These are phyloP conservation scores for Parachlorella kessleri DNA, from an alignment of 139 green algal species.

Conservation along the genomic window DNA sequence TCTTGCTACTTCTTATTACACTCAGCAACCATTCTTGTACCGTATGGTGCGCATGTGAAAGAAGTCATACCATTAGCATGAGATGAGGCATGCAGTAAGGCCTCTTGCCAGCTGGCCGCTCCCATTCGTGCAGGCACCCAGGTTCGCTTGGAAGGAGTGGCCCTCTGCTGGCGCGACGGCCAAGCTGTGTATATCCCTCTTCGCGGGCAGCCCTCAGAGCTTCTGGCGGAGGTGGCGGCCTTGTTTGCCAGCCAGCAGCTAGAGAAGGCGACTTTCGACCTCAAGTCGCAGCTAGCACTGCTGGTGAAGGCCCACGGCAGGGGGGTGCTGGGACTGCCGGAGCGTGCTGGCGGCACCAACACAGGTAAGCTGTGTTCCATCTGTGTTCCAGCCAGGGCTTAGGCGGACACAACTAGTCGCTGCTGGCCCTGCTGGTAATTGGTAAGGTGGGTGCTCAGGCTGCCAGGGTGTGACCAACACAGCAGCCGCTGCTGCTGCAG, in stretches of 20 bases:
- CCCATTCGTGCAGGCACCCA: neutral
- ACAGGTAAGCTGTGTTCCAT: neutral
- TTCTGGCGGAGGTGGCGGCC: constrained; percentile 19
- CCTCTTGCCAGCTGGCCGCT: no score
- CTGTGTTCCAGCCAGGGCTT: neutral
- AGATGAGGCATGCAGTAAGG: no score
- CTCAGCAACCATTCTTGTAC: no score
- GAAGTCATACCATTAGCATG: no score
- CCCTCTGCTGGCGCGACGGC: constrained; percentile 39
- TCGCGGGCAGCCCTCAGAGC: constrained; percentile 7
- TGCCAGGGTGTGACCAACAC: no score
- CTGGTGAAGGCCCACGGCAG: constrained; percentile 20
- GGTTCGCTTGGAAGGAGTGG: constrained; percentile 46
- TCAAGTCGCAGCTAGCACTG: constrained; percentile 60
- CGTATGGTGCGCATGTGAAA: no score
- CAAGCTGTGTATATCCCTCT: constrained; percentile 51
- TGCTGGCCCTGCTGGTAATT: neutral
- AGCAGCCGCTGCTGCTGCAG: no score
- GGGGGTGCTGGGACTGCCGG: constrained; percentile 10
- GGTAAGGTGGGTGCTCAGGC: neutral
- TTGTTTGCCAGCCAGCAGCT: constrained; percentile 32
- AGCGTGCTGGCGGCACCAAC: neutral
- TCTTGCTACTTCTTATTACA: no score
- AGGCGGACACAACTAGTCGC: neutral
- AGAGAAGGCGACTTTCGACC: constrained; percentile 53